Evolutionary conservation across 2,329 filamentous ascomycete species (phyloP), one percentile per base, ranked within the genome.

Genomic region (Didymella lethalis): DNA sequence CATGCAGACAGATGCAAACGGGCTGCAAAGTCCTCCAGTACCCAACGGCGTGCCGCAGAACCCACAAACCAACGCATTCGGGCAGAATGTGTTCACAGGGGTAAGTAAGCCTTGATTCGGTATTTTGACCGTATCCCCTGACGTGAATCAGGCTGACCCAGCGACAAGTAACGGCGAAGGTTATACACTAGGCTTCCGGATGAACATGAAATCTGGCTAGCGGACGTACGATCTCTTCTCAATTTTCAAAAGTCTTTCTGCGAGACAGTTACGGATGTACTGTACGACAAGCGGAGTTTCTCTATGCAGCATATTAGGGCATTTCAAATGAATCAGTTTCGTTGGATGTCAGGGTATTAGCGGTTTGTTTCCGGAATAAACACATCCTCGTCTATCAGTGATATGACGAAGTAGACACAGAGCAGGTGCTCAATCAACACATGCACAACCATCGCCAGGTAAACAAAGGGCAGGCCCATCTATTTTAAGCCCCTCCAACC

Each of bases 11-110:
- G 74, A 75, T 26, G 38, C 58, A 14, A 64, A 47, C 28, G 63
- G 43, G 6, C n/a, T 70, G 4, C 51, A 72, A 57, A 55, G 62
- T 38, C 61, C 72, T 38, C 25, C 62, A 25, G 46, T 41, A 16
- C 45, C 63, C 45, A 52, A 61, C 12, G 59, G 31, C 71, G 69
- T 26, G 20, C 64, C 65, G 46, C 68, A 66, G 48, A 62, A 70
- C 7, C 66, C 62, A 18, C 66, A 64, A 23, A 60, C 70, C 6
- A 73, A 72, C 57, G 66, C 70, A 7, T 77, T 75, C 54, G 68
- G 67, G 11, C 69, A 71, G 14, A 74, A 68, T 46, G 70, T 76
- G 5, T 80, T 79, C 54, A 79, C 79, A 77, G 77, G 73, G 20
- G 77, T 76, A 59, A 73, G 72, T 62, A 61, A 52, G 8, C 54